These are phyloP conservation scores for Dioscorea alata DNA, from an alignment of 106 monocot species.

Conservation along the genomic window DNA sequence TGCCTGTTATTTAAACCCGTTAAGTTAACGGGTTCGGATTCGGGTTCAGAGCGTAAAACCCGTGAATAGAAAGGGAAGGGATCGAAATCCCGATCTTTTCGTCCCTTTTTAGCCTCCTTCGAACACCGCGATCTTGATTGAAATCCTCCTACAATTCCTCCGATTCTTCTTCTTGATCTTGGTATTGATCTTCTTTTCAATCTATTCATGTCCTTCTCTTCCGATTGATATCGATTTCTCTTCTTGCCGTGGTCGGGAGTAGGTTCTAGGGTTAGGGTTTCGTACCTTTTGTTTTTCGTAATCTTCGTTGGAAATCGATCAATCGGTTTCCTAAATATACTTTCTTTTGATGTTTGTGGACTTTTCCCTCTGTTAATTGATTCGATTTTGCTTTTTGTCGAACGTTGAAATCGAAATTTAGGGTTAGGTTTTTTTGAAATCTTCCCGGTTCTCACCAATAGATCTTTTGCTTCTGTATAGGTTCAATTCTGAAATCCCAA, in stretches of 20 bases:
- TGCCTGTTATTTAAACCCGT: too few species aligned
- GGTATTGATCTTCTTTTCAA: too few species aligned
- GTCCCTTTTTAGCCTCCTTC: too few species aligned
- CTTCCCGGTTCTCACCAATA: neutral
- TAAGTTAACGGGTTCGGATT: too few species aligned
- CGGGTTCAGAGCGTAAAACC: too few species aligned
- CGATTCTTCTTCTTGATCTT: too few species aligned
- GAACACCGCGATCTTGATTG: too few species aligned
- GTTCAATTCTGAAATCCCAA: neutral
- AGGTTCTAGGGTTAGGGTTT: constrained; percentile 47
- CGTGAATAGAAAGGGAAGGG: too few species aligned
- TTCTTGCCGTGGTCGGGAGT: constrained; percentile 3
- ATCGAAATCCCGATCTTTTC: too few species aligned
- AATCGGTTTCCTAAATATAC: neutral
- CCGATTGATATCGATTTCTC: constrained; percentile 23
- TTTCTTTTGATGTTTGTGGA: neutral
- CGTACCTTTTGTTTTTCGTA: neutral
- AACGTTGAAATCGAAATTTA: neutral
- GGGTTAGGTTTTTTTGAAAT: neutral
- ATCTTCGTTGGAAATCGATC: constrained; percentile 3
- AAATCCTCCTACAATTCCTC: too few species aligned
- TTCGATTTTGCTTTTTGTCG: neutral
- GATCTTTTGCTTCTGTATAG: neutral
- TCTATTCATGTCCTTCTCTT: constrained; percentile 3
- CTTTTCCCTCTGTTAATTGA: neutral